Base-by-base conservation (phyloP, 306 rosid genomes). In the Carpinus fangiana region DNA sequence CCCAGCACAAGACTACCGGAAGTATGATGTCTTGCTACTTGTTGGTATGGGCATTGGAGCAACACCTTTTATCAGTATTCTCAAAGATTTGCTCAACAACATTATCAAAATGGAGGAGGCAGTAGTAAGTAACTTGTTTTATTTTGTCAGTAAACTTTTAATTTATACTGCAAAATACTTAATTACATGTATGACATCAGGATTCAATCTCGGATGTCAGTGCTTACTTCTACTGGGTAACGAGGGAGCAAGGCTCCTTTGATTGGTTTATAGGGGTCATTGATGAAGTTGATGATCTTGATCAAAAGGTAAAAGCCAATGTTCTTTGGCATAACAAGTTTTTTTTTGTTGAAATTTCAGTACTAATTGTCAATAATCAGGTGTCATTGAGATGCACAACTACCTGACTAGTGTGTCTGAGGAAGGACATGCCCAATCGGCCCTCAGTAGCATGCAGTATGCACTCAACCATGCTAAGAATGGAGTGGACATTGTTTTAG, bases 261-360 rank as follows among this genome's bases (percentile, higher is more conserved):
- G 99, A 96, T 90, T 96, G 99, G 99, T 96, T 96, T 83, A 96
- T 93, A 88, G 98, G 98, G 75, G 98, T 96, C 62, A 96, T 96
- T 98, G 93, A 96, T 81, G 99, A 96, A 89, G 92, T 96, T 72
- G 97, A 97, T 23, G 96, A 91, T 68, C 90, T 85, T 75, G 99
- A 96, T 90, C 98, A 91, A 88, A 84, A 98, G 99, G 99, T 87
- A 85, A 14, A 73, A 38, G 8, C 34, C 21, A 54, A 66, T 38
- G n/a, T 64, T 64, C 48, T 4, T 3, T 65, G 75, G 45, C 28
- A 12, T 38, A 28, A 31, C 41, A 68, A 53, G 34, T 23, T 80
- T 79, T 51, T 69, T n/a, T 31, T 54, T 76, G 26, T 43, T 51
- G 71, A 72, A 34, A 70, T 71, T 87, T 62, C 66, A 60, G 70